Base-by-base conservation (phyloP, 2,329 filamentous ascomycete genomes). In the Aureobasidium sp. region DNA sequence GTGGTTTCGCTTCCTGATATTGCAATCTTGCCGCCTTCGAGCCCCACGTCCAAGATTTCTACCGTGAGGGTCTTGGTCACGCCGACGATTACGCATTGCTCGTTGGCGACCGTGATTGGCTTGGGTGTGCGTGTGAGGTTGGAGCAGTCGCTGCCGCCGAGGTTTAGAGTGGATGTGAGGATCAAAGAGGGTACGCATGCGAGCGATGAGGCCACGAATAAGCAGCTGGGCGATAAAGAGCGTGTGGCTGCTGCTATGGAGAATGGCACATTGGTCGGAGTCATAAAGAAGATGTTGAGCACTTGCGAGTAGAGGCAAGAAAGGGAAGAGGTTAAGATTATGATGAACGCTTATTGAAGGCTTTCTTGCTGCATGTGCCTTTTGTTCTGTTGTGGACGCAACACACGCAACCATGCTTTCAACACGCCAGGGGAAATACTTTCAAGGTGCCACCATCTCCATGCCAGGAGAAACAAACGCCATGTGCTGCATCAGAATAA, bases 1-100 rank as follows among this genome's bases (percentile, higher is more conserved):
- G 93, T 98, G 49, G 90, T 98, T 61, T 96, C 94, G 61, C 82
- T 98, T n/a, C 84, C 87, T 27, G 93, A 98, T 70, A 96, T 98
- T 62, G 78, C 81, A 63, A 88, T 98, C 61, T 76, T 75, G 44
- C 80, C 84, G 39, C 79, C 85, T 6, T 78, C 84, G n/a, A 79
- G 79, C 30, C 73, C 74, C 56, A 74, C 74, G 75, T 72, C 82
- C 65, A 65, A 79, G 79, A 73, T 90, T 75, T 71, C 84, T 76
- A 83, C 79, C 34, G 89, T 97, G 30, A 79, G 85, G 3, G 89
- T 98, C 38, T 81, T 95, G 63, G 85, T 98, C 61, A 98, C 93
- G 10, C 93, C 93, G 8, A 98, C 93, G 22, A 93, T 97, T 65
- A 94, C 91, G 14, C 93, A 97, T 71, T 98, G 93, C 74, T 95